Evolutionary conservation across 2,329 filamentous ascomycete species (phyloP), one percentile per base, ranked within the genome.

Genomic region (Paraconiothyrium sp.): DNA sequence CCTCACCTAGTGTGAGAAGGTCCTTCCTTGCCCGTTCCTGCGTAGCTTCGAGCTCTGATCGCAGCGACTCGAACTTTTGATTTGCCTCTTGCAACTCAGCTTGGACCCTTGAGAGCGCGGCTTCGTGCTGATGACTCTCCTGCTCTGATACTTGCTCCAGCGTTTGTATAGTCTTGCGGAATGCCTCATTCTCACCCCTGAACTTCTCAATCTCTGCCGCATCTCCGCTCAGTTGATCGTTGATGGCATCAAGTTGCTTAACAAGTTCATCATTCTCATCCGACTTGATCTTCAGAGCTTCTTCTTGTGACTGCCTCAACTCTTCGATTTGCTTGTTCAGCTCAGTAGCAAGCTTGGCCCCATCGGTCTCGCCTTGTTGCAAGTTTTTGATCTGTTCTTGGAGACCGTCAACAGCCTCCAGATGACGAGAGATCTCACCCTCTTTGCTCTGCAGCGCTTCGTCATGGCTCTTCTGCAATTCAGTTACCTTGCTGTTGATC

Each of bases 341-440:
- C 56, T 78, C 69, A 41, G 75, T 61, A 4, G 71, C 73, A 22
- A 77, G 51, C 51, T 63, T 71, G 32, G 68, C 71, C 22, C 74
- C 71, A 39, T 78, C 75, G 7, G 72, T 77, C 16, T 73, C 71
- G 7, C 73, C 75, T 57, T 78, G 75, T 47, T 78, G 70, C 4
- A 78, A 63, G 13, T 68, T 57, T 27, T 68, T 65, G 46, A 78
- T 73, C 59, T 77, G 69, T 30, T 71, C 70, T 55, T 78, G 76
- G 4, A 78, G 68, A 11, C 65, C 63, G n/a, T 75, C 69, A 16
- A 78, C 74, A 4, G 71, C 72, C 27, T 72, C 68, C 39, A 78
- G 64, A 50, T 76, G 73, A 41, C 68, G 44, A 16, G 72, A 64
- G 22, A 77, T 63, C 47, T 77, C 75, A 8, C 68, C 58, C 47